A percentile compares a stretch with the other conserved stretches of the same genome.
Conservation (phyloP, 768 basidiomycete species). For the Multifurca ochricompacta region DNA sequence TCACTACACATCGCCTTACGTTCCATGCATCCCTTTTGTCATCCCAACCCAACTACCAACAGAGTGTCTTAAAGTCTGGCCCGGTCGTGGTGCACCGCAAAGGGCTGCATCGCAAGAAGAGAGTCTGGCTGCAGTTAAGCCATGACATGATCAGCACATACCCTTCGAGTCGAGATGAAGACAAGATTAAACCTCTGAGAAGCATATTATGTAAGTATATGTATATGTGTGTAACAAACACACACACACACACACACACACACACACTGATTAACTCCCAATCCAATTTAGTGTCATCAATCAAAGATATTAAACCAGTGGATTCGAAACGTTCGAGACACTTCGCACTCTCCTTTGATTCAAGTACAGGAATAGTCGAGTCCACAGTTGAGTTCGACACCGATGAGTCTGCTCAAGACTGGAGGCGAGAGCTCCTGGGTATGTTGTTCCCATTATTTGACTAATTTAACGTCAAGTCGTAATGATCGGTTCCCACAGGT, state of each 20-base stretch:
- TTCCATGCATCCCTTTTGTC: conserved; percentile 59
- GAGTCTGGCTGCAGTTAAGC: conserved; percentile 56
- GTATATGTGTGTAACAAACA: background rate
- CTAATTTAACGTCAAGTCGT: too few relatives aligned
- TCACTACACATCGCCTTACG: conserved; percentile 56
- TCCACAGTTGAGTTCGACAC: conserved; percentile 48
- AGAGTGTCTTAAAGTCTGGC: conserved; percentile 42
- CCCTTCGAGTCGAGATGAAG: conserved; percentile 45
- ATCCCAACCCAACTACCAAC: conserved; percentile 29
- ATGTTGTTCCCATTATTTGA: conserved; percentile 4
- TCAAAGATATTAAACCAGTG: conserved; percentile 36
- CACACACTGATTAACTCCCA: too few relatives aligned
- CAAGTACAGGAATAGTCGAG: conserved; percentile 22
- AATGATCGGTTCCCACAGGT: too few relatives aligned
- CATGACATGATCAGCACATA: conserved; percentile 54
- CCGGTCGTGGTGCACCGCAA: conserved; percentile 40
- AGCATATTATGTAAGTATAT: conserved; percentile 41
- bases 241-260: too few relatives aligned
- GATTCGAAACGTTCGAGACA: conserved; percentile 39
- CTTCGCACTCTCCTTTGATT: conserved; percentile 32
- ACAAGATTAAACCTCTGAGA: conserved; percentile 43
- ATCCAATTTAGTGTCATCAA: conserved; percentile 37
- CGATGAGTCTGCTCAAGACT: conserved; percentile 42
- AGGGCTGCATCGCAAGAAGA: conserved; percentile 38
- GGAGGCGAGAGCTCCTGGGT: conserved; percentile 44